Evolutionary conservation across 73 alveolate species (phyloP), one percentile per base, ranked within the genome.

Genomic region (Breviolum minutum): DNA sequence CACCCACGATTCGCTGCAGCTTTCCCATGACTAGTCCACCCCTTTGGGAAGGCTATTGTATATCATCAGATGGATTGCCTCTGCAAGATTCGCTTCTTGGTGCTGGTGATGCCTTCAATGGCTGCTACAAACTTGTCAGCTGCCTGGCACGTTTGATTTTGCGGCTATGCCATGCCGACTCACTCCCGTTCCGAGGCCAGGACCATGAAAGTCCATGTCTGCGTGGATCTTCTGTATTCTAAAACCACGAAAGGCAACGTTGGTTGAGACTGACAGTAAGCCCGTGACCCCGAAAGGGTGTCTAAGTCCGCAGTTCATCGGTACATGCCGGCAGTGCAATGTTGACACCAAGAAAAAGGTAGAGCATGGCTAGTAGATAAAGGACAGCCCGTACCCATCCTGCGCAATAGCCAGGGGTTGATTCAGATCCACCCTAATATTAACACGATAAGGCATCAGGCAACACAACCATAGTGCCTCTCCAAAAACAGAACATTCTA

Each of bases 331-430:
- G 92, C 48, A 68, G 82, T 11, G n/a, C 97, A 89, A 92, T 92
- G 89, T 77, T 79, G 85, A 94, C 93, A 29, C 99, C 99, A 9
- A 94, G 84, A 84, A 94, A 94, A 66, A 94, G 71, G 93, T 79
- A 94, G 70, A 76, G 82, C 92, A 76, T 76, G n/a, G 92, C 99
- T 26, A 77, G 24, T n/a, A 94, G 32, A 87, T 94, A 94, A 20
- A 94, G 70, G 48, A 74, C 48, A 17, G 99, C 99, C 63, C 99
- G 66, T 69, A 94, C 96, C 96, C 96, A 89, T 89, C 96, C 96
- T 89, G 64, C 54, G 27, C 12, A 16, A n/a, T 61, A 7, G 54
- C 79, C 19, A 69, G 26, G 79, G 79, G 4, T 69, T 26, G 40
- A 24, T 6, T 54, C 86, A 32, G 29, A 26, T 10, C 9, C 9